Conservation (phyloP, 805 yeast genomes). For the Candida awuae region DNA sequence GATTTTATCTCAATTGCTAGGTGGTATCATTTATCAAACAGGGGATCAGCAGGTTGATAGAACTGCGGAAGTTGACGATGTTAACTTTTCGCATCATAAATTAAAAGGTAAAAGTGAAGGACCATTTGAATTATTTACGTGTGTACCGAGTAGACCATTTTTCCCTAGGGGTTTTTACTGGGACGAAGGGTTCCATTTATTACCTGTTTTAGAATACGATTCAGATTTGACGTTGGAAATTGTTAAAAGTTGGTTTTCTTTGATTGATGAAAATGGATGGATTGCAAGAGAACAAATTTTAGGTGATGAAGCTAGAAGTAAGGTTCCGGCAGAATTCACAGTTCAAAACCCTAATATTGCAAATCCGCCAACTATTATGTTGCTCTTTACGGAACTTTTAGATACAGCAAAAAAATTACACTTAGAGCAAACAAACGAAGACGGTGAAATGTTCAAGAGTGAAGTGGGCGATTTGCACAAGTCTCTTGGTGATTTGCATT, state of each 20-base stretch:
- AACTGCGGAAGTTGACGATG: slow-evolving; percentile 57
- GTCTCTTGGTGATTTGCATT: slow-evolving; percentile 43
- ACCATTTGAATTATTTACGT: slow-evolving; percentile 66
- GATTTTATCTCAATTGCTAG: slow-evolving; percentile 71
- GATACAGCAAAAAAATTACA: slow-evolving; percentile 23
- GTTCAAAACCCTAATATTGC: slow-evolving; percentile 86
- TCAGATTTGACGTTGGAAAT: slow-evolving; percentile 74
- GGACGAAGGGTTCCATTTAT: slow-evolving; percentile 96
- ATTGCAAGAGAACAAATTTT: slow-evolving; percentile 91
- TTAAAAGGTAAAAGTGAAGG: slow-evolving; percentile 57
- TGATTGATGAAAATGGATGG: slow-evolving; percentile 92
- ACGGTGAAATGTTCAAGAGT: too few species aligned
- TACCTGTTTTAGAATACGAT: slow-evolving; percentile 78
- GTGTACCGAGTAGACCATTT: slow-evolving; percentile 87
- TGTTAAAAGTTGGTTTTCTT: slow-evolving; percentile 75
- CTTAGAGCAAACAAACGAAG: slow-evolving; percentile 13
- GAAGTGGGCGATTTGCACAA: slow-evolving; percentile 19
- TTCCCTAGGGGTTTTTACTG: slow-evolving; percentile 97
- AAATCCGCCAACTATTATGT: slow-evolving; percentile 89
- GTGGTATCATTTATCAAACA: slow-evolving; percentile 83
- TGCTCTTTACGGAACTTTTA: slow-evolving; percentile 54
- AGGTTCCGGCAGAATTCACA: slow-evolving; percentile 77
- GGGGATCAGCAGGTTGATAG: slow-evolving; percentile 83
- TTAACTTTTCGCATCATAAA: slow-evolving; percentile 48
- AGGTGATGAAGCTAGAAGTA: slow-evolving; percentile 82